Base-by-base conservation (phyloP, 352 stramenopile species). In the Pythium dissimile region DNA sequence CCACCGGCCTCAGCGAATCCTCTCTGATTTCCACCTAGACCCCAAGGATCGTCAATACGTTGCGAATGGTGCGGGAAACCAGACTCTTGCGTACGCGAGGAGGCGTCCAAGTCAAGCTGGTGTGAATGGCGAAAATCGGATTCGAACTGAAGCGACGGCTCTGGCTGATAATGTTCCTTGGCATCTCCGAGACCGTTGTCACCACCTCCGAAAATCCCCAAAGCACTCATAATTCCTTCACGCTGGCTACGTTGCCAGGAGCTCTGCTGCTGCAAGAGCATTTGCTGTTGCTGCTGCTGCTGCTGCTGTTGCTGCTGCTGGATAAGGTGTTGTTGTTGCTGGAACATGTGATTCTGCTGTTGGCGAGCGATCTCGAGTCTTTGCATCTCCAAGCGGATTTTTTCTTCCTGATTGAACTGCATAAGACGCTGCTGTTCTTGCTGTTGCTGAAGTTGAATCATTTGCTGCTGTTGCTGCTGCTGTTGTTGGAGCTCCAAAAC, bases 371-470 rank as follows among this genome's bases (percentile, higher is more conserved):
- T 68, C 55, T 92, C 80, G 42, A 94, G 53, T 12, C 80, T 66
- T 60, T 92, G 80, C 81, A 92, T 91, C 51, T 94, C 83, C 50
- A 92, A 71, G 6, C 80, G 80, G 39, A 91, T 88, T 53, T 94
- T 87, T 58, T 91, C 77, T 58, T 89, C 75, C 38, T 86, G 78
- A 45, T 78, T 75, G 52, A 83, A 63, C 35, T 87, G 72, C 15
- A 88, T 65, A 54, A 93, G 66, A n/a, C 77, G 73, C 54, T 91
- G 78, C 27, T 81, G 79, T 28, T 91, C 74, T 35, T 80, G 73
- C 52, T 89, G 81, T 27, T 88, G 80, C 45, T 84, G 63, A 44
- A 88, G 65, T 50, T 84, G 77, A 44, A 80, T 67, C 59, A 80
- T 74, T 41, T 86, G 66, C 62, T 88, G 72, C 10, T 80, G 58